Conservation (phyloP, 2,329 filamentous ascomycete species). For the Pseudogymnoascus sp. region DNA sequence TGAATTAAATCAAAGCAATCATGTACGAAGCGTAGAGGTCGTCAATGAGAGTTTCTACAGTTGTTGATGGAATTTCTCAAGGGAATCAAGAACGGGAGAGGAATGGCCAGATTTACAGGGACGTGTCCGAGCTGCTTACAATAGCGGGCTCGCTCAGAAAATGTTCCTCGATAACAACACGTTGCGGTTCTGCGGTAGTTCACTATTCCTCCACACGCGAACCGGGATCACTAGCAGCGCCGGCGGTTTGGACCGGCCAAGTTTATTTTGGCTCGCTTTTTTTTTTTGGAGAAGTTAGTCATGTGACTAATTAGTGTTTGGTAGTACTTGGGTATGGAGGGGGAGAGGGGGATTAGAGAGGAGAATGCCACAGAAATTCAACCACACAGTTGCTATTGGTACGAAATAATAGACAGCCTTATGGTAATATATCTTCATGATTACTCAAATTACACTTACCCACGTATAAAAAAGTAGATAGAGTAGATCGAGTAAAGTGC, state of each 20-base stretch:
- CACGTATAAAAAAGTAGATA: background rate
- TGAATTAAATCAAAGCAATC: background rate
- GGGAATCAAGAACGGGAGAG: background rate
- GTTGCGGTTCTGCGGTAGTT: background rate
- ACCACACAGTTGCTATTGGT: background rate
- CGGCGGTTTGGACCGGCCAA: background rate
- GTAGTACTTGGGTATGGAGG: no score
- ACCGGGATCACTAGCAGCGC: background rate
- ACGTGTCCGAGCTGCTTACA: background rate
- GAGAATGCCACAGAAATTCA: background rate
- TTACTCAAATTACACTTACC: background rate
- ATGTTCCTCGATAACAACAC: conserved; percentile 1
- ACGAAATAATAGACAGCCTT: background rate
- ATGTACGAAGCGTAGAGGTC: background rate
- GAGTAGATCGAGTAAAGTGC: background rate
- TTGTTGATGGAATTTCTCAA: background rate
- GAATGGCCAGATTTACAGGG: background rate
- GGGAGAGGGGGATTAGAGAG: background rate
- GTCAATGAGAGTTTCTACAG: background rate
- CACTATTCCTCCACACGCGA: background rate
- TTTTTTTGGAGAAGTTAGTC: background rate
- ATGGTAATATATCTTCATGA: background rate
- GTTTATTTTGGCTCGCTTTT: background rate
- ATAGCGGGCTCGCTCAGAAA: background rate
- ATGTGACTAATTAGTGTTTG: background rate